Evolutionary conservation across 2,329 filamentous ascomycete species (phyloP).

Genomic region (Verruconis gallopava): DNA sequence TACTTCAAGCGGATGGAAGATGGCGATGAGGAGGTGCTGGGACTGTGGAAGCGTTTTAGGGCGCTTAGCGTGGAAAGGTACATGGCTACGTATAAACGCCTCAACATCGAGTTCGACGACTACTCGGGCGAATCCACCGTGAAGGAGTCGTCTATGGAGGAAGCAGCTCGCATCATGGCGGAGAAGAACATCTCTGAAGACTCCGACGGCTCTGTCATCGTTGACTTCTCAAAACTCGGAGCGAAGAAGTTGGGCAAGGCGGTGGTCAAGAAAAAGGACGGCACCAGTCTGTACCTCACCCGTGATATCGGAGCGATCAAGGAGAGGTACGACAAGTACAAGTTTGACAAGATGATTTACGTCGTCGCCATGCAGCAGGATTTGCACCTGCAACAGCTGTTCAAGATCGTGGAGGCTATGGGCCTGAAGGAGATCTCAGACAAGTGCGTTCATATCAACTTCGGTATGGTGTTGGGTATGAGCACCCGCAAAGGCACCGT

Average conservation of each 20-base stretch:
- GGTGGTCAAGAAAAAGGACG: slow-evolving; percentile 48
- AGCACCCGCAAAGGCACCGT: slow-evolving; percentile 45
- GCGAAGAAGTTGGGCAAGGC: slow-evolving; percentile 56
- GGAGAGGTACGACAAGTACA: slow-evolving; percentile 43
- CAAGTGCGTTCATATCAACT: slow-evolving; percentile 51
- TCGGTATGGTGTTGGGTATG: slow-evolving; percentile 55
- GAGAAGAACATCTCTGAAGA: slow-evolving; percentile 49
- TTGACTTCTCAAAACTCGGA: slow-evolving; percentile 56
- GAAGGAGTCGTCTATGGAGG: slow-evolving; percentile 47
- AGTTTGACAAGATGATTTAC: slow-evolving; percentile 57
- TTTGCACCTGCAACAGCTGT: slow-evolving; percentile 50
- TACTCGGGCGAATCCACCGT: slow-evolving; percentile 60
- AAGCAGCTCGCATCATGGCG: slow-evolving; percentile 45
- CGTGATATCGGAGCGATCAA: slow-evolving; percentile 50
- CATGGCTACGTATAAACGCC: slow-evolving; percentile 48
- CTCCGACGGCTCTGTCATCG: slow-evolving; percentile 52
- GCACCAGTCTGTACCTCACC: slow-evolving; percentile 51
- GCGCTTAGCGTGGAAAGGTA: slow-evolving; percentile 52
- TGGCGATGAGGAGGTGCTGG: slow-evolving; percentile 44
- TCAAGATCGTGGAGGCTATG: slow-evolving; percentile 52
- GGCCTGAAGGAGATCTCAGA: slow-evolving; percentile 46
- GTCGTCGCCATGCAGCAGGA: slow-evolving; percentile 53
- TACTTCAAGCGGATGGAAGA: slow-evolving; percentile 60
- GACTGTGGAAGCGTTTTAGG: slow-evolving; percentile 51
- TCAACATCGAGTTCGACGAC: slow-evolving; percentile 53